phyloP scores from a whole-genome alignment of 176 grass and related monocot species.

The Hsuehochloa calcarea region DNA sequence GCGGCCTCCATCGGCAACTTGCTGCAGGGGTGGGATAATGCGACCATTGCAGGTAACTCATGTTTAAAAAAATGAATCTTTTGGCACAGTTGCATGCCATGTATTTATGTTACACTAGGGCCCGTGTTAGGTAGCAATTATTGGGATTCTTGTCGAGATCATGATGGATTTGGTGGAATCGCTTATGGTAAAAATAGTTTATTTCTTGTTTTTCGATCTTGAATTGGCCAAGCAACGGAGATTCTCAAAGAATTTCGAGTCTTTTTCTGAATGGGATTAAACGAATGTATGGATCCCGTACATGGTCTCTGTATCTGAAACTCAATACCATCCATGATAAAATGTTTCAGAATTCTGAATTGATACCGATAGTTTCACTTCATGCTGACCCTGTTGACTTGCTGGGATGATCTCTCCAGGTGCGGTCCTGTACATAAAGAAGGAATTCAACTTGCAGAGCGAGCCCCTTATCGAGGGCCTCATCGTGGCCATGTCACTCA shows the following conservation, averaged over 20 bases:
- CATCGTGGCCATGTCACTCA: constrained; percentile 89
- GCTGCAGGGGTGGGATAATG: constrained; percentile 89
- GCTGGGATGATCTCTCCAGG: constrained; percentile 47
- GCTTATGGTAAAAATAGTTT: constrained; percentile 1
- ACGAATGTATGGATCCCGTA: neutral
- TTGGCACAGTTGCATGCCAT: constrained; percentile 9
- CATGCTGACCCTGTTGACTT: constrained; percentile 32
- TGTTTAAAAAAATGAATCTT: neutral
- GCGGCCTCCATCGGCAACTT: constrained; percentile 83
- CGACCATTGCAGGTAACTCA: constrained; percentile 77
- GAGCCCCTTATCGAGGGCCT: constrained; percentile 85
- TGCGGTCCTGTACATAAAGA: constrained; percentile 87
- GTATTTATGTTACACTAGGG: constrained; percentile 26
- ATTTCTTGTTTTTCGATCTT: neutral
- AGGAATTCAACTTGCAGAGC: constrained; percentile 76
- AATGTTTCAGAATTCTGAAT: constrained; percentile 1
- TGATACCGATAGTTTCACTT: constrained; percentile 31
- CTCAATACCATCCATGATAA: neutral
- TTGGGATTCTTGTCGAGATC: constrained; percentile 50
- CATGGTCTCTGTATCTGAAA: neutral
- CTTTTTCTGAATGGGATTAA: neutral
- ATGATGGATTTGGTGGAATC: constrained; percentile 32
- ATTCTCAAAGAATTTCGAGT: neutral
- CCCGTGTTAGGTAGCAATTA: constrained; percentile 48
- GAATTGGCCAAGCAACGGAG: neutral